A percentile compares a stretch with the other conserved stretches of the same genome.
Conservation (phyloP, 305 asterid genomes). For the Fraxinus xanthoxyloides region DNA sequence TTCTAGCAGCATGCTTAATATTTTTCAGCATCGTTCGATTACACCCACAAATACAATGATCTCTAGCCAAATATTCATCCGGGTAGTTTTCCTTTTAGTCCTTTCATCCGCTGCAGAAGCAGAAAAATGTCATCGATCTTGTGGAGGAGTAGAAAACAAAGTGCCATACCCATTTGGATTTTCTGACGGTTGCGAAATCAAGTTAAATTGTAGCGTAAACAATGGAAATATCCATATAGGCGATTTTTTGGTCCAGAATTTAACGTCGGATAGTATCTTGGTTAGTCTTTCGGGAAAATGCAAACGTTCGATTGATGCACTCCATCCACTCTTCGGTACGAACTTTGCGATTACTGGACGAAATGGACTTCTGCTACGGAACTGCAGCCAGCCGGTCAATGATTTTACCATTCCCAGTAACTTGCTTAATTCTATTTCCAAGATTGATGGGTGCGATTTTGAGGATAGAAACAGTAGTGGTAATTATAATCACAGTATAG, state of each 20-base stretch:
- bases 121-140: conserved; percentile 23
- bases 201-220: conserved; percentile 32
- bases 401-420: conserved; percentile 51
- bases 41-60: conserved; percentile 16
- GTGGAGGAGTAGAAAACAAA: conserved; percentile 23
- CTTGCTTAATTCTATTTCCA: conserved; percentile 25
- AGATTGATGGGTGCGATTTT: conserved; percentile 23
- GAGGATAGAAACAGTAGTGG: neutral
- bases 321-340: conserved; percentile 26
- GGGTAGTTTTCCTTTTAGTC: conserved; percentile 11
- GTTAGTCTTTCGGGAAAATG: conserved; percentile 51
- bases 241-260: conserved; percentile 38
- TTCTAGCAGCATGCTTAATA: conserved; percentile 16
- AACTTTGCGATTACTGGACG: conserved; percentile 61
- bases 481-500: neutral
- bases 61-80: conserved; percentile 20
- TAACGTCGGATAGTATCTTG: conserved; percentile 51
- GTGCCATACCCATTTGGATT: conserved; percentile 78
- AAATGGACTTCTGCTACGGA: conserved; percentile 56
- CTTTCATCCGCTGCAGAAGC: conserved; percentile 25
- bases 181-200: conserved; percentile 48
- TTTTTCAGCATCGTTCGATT: neutral
- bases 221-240: conserved; percentile 35
- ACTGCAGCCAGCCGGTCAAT: conserved; percentile 37
- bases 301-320: conserved; percentile 46